These are phyloP conservation scores for Davidsoniella virescens DNA, from an alignment of 2,329 filamentous ascomycete species.

Conservation along the genomic window DNA sequence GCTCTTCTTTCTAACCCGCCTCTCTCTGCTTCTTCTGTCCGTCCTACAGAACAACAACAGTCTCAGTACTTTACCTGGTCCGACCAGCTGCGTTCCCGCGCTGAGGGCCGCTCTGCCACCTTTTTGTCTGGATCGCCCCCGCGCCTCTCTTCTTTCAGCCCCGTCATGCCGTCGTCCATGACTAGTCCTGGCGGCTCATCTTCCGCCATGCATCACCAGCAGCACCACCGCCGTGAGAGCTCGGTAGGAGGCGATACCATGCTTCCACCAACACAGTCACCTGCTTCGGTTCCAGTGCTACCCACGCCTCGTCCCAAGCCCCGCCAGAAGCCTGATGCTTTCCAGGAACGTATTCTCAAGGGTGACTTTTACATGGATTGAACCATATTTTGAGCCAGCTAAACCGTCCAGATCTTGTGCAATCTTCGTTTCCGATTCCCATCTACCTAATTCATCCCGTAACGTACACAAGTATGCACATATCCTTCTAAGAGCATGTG, in stretches of 20 bases:
- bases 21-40: conserved; percentile 7
- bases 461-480: not conserved
- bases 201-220: not conserved
- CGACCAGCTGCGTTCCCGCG: conserved; percentile 83
- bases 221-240: conserved; percentile 34
- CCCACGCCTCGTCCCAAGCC: conserved; percentile 33
- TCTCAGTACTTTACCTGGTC: conserved; percentile 88
- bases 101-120: conserved; percentile 26
- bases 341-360: conserved; percentile 93
- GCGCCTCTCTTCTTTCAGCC: conserved; percentile 1
- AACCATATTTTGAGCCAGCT: conserved; percentile 14
- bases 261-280: conserved; percentile 19
- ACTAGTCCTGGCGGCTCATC: not conserved
- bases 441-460: not conserved
- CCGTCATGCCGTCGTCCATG: conserved; percentile 1
- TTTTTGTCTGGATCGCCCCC: conserved; percentile 10
- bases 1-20: conserved; percentile 1
- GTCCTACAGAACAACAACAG: conserved; percentile 35
- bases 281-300: conserved; percentile 1
- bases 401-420: too few species aligned
- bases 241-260: conserved; percentile 30
- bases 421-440: not conserved
- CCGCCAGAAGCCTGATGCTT: conserved; percentile 70
- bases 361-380: conserved; percentile 98
- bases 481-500: not conserved